These are phyloP conservation scores for Penicillium samsonianum DNA, from an alignment of 495 filamentous ascomycete genomes.

Conservation along the genomic window DNA sequence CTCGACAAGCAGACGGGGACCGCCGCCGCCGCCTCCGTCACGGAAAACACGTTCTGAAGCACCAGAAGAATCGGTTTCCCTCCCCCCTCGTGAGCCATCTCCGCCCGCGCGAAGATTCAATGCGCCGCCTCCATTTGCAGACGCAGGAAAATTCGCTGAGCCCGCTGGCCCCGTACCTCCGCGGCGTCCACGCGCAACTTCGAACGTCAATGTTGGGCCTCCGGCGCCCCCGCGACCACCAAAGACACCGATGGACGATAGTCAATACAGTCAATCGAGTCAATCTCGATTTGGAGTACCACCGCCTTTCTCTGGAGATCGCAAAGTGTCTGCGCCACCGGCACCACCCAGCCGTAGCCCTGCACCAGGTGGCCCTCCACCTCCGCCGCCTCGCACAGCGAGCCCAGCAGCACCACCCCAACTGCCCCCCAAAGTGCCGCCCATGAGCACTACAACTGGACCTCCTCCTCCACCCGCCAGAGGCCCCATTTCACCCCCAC, in stretches of 20 bases:
- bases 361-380: conserved; percentile 55
- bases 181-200: conserved; percentile 57
- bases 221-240: conserved; percentile 85
- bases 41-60: conserved; percentile 57
- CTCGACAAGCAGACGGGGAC: conserved; percentile 63
- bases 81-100: conserved; percentile 51
- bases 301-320: conserved; percentile 74
- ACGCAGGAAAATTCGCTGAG: conserved; percentile 79
- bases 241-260: conserved; percentile 79
- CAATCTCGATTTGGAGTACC: conserved; percentile 71
- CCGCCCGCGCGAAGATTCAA: conserved; percentile 59
- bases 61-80: conserved; percentile 56
- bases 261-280: conserved; percentile 44
- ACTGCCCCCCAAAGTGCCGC: conserved; percentile 70
- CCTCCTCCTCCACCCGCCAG: conserved; percentile 63
- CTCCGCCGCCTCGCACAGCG: conserved; percentile 66
- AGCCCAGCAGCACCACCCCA: conserved; percentile 60
- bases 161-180: conserved; percentile 54
- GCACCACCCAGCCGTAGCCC: conserved; percentile 72
- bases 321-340: conserved; percentile 65
- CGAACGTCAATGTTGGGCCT: conserved; percentile 65
- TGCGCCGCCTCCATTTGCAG: conserved; percentile 81
- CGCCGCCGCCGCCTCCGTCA: conserved; percentile 83
- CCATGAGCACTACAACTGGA: conserved; percentile 36
- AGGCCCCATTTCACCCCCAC: conserved; percentile 48